Evolutionary conservation across 2,329 filamentous ascomycete species (phyloP).

Genomic region (Ophiostoma australiae): DNA sequence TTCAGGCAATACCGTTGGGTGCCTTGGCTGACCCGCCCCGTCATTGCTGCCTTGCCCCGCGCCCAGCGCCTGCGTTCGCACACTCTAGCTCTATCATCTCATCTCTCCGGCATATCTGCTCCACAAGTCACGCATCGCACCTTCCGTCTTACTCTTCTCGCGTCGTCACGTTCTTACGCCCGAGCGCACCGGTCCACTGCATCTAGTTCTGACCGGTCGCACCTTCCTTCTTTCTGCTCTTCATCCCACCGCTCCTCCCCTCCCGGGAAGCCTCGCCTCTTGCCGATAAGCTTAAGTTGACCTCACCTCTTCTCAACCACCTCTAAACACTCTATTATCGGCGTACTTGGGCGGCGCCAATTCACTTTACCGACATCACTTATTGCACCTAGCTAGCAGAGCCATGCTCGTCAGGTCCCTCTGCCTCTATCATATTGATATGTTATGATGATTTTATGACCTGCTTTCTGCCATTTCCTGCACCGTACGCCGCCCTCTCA

Average conservation of each 20-base stretch:
- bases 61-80: conserved; percentile 11
- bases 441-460: neutral
- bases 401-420: neutral
- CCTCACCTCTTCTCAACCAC: neutral
- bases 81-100: neutral
- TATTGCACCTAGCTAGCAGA: neutral
- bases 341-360: neutral
- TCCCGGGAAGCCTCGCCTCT: neutral
- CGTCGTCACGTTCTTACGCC: neutral
- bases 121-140: neutral
- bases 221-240: neutral
- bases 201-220: neutral
- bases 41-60: neutral
- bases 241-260: neutral
- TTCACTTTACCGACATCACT: neutral
- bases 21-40: neutral
- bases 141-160: neutral
- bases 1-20: neutral
- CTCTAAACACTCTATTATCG: neutral
- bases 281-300: neutral
- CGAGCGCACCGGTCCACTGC: neutral
- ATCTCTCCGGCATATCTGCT: neutral
- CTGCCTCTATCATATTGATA: neutral
- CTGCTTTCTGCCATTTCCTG: neutral
- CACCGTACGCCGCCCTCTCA: neutral